These are phyloP conservation scores for Cicer judaicum DNA, from an alignment of 306 rosid species.

Conservation along the genomic window DNA sequence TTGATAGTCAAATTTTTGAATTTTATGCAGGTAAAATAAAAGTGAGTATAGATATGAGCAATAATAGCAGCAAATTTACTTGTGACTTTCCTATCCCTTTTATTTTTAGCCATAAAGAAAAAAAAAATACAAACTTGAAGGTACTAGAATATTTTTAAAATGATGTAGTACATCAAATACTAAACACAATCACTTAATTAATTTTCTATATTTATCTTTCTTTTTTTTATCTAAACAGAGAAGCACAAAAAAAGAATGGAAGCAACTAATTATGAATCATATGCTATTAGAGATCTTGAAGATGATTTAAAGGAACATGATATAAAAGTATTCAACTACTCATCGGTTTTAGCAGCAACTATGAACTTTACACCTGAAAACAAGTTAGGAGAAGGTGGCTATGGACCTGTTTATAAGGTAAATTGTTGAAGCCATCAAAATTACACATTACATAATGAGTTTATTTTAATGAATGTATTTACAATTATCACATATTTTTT, in stretches of 20 bases:
- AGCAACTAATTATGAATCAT: neutral
- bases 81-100: neutral
- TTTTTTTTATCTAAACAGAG: neutral
- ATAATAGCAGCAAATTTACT: neutral
- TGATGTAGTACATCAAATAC: neutral
- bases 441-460: neutral
- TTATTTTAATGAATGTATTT: too few species aligned
- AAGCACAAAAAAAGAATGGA: neutral
- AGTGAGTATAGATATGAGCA: conserved; percentile 25
- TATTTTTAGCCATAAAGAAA: neutral
- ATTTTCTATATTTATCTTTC: neutral
- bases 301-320: conserved; percentile 9
- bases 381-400: conserved; percentile 48
- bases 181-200: neutral
- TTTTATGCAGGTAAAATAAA: conserved; percentile 16
- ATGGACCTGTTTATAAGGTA: conserved; percentile 49
- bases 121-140: neutral
- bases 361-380: conserved; percentile 9
- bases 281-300: neutral
- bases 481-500: too few species aligned
- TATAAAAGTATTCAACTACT: conserved; percentile 20
- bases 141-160: neutral
- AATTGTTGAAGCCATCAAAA: neutral
- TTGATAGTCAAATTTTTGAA: too few species aligned
- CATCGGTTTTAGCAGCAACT: conserved; percentile 37